Conservation (phyloP, 2,329 filamentous ascomycete species). For the Penicillium sp. region DNA sequence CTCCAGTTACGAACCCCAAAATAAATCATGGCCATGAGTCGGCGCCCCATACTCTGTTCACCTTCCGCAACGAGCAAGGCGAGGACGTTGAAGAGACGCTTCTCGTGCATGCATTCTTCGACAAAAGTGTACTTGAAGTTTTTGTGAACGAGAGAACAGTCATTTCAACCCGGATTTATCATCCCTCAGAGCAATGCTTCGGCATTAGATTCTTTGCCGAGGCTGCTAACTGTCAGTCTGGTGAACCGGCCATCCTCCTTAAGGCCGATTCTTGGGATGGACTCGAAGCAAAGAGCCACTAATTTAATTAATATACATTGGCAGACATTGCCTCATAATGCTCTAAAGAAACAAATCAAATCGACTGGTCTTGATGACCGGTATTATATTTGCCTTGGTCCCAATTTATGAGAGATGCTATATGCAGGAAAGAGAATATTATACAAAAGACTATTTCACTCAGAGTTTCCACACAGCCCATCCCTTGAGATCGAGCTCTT, state of each 20-base stretch:
- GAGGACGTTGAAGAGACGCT: slow-evolving; percentile 40
- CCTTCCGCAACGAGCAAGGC: slow-evolving; percentile 17
- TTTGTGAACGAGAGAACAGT: slow-evolving; percentile 52
- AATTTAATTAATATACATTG: not conserved
- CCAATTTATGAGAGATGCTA: slow-evolving; percentile 17
- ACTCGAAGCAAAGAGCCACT: slow-evolving; percentile 6
- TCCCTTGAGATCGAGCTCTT: slow-evolving; percentile 60
- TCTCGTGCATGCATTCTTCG: slow-evolving; percentile 48
- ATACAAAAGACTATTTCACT: slow-evolving; percentile 25
- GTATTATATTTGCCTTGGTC: slow-evolving; percentile 7
- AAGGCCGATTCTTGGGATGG: slow-evolving; percentile 32
- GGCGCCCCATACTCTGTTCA: slow-evolving; percentile 56
- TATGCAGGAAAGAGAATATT: slow-evolving; percentile 14
- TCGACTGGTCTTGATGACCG: not conserved
- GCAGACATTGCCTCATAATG: not conserved
- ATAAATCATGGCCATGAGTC: slow-evolving; percentile 42
- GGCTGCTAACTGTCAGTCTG: not conserved
- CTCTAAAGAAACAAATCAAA: not conserved
- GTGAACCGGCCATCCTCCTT: slow-evolving; percentile 17
- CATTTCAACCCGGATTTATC: slow-evolving; percentile 46
- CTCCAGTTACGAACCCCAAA: slow-evolving; percentile 27
- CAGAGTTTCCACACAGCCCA: slow-evolving; percentile 66
- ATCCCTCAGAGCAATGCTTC: slow-evolving; percentile 14
- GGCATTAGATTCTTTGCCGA: slow-evolving; percentile 31
- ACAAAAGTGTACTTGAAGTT: slow-evolving; percentile 50